Evolutionary conservation across 331 rosid species (phyloP).

Genomic region (Malus hybrid): DNA sequence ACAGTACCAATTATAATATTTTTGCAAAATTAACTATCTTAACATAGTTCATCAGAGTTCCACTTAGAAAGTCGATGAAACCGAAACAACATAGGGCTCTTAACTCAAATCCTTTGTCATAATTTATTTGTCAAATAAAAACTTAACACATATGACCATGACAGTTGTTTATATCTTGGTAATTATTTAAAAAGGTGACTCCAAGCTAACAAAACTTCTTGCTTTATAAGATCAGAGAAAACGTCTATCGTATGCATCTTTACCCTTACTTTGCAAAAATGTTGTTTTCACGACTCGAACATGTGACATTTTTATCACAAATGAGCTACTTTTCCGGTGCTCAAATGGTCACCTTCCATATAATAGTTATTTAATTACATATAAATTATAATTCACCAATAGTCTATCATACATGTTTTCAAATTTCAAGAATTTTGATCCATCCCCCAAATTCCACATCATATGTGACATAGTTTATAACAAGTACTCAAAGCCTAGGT

Average conservation of each 20-base stretch:
- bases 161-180: not conserved
- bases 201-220: too few species aligned
- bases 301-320: too few species aligned
- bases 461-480: not conserved
- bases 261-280: rapidly evolving
- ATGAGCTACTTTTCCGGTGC: too few species aligned
- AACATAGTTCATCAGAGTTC: not conserved
- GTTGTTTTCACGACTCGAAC: too few species aligned
- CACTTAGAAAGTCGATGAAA: too few species aligned
- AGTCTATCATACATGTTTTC: not conserved
- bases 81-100: too few species aligned
- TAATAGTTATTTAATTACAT: not conserved
- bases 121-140: not conserved
- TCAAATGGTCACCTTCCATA: too few species aligned
- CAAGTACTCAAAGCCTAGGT: constrained; percentile 13
- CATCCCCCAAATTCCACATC: not conserved
- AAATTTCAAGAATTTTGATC: not conserved
- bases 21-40: not conserved
- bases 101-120: too few species aligned
- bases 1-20: not conserved
- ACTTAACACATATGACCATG: not conserved
- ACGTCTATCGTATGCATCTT: too few species aligned
- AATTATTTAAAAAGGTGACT: too few species aligned
- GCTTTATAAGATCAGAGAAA: too few species aligned
- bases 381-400: not conserved